These are phyloP conservation scores for Arabidopsis arenosa DNA, from an alignment of 345 rosid genomes.

Conservation along the genomic window DNA sequence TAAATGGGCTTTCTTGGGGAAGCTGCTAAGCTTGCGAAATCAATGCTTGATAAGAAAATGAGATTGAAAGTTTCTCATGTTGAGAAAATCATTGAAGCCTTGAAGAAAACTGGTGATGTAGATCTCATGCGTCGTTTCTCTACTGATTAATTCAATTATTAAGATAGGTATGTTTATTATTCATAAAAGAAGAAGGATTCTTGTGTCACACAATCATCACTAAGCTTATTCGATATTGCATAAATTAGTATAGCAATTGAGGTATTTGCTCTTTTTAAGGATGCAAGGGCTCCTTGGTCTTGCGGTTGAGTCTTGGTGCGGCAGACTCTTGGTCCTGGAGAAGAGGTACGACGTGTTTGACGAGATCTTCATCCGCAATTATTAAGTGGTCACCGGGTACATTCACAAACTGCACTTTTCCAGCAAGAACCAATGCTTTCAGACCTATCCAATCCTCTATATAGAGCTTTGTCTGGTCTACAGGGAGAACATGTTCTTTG, in stretches of 20 bases:
- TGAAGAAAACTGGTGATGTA: conserved; percentile 53
- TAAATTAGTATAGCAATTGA: neutral
- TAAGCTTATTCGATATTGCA: neutral
- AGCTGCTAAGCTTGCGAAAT: conserved; percentile 66
- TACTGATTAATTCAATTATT: neutral
- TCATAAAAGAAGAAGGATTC: conserved; percentile 7
- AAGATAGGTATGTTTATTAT: neutral
- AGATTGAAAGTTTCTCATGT: conserved; percentile 46
- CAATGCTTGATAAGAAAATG: conserved; percentile 60
- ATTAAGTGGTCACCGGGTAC: conserved; percentile 64
- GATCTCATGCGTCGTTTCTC: conserved; percentile 51
- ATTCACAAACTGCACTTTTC: conserved; percentile 67
- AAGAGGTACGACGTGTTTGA: conserved; percentile 65
- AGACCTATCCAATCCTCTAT: conserved; percentile 81
- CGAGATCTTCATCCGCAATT: conserved; percentile 57
- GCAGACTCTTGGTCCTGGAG: conserved; percentile 49
- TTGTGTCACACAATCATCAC: conserved; percentile 21
- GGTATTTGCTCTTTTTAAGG: conserved; percentile 5
- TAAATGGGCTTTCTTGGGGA: conserved; percentile 44
- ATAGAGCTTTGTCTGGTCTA: conserved; percentile 63
- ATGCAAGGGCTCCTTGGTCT: conserved; percentile 20
- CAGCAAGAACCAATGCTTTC: conserved; percentile 68
- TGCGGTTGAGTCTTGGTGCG: conserved; percentile 26
- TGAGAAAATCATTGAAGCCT: conserved; percentile 47
- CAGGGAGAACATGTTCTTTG: conserved; percentile 56